phyloP scores from a whole-genome alignment of 2,329 filamentous ascomycete genomes.

The Ophiostoma novo-ulmi region DNA sequence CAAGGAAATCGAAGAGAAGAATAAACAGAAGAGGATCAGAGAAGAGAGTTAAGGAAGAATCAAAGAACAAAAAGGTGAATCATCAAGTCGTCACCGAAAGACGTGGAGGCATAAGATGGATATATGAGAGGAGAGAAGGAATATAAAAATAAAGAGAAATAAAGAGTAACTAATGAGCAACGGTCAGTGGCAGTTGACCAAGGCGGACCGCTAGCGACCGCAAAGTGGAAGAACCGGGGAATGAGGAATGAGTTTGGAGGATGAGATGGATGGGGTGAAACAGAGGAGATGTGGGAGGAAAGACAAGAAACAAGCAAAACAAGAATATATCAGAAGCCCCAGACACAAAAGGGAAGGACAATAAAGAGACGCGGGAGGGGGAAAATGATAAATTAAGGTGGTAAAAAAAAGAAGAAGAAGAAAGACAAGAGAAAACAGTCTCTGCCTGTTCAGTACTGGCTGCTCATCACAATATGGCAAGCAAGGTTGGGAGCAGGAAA shows the following conservation, averaged over 20 bases:
- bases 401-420: background rate
- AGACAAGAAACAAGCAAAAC: background rate
- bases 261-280: too few species aligned
- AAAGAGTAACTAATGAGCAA: background rate
- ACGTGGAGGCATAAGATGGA: background rate
- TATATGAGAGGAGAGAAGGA: background rate
- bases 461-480: constrained; percentile 12
- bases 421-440: background rate
- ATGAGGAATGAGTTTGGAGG: background rate
- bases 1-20: background rate
- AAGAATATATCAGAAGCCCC: too few species aligned
- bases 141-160: background rate
- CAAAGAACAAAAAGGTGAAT: constrained; percentile 11
- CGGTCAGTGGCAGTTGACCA: constrained; percentile 7
- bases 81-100: background rate
- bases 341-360: background rate
- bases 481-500: constrained; percentile 8
- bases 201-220: constrained; percentile 10
- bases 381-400: background rate
- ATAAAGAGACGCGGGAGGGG: background rate
- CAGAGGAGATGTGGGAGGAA: background rate
- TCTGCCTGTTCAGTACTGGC: background rate
- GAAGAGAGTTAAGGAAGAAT: background rate
- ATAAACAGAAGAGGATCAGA: background rate
- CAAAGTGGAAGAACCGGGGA: constrained; percentile 3